Evolutionary conservation across 2,329 filamentous ascomycete genomes (phyloP).

Genomic region (Botrytis fabae): DNA sequence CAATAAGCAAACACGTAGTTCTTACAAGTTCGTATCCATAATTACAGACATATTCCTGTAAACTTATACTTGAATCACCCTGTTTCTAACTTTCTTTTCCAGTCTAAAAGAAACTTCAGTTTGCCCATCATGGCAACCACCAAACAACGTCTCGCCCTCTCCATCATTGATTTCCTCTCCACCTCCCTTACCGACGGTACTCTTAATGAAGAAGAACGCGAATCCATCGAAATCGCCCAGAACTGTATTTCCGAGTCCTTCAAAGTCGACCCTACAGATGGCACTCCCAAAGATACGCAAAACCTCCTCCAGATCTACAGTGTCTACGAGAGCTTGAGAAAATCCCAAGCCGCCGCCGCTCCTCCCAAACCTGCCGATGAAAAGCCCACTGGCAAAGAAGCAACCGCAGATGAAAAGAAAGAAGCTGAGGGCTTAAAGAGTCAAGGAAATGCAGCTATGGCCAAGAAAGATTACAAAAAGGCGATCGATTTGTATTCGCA

Average conservation of each 20-base stretch:
- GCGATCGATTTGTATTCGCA: slow-evolving; percentile 88
- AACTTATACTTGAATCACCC: neutral
- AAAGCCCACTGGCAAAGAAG: slow-evolving; percentile 42
- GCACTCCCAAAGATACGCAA: slow-evolving; percentile 79
- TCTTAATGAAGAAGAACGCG: slow-evolving; percentile 81
- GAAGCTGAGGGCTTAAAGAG: slow-evolving; percentile 88
- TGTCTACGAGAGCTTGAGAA: slow-evolving; percentile 92
- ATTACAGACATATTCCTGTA: neutral
- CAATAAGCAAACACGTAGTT: neutral
- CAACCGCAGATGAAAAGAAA: slow-evolving; percentile 60
- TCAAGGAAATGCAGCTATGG: slow-evolving; percentile 92
- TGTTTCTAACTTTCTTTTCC: neutral
- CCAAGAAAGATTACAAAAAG: slow-evolving; percentile 79
- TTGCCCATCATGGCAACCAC: slow-evolving; percentile 39
- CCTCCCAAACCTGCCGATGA: slow-evolving; percentile 48
- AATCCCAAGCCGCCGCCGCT: slow-evolving; percentile 40
- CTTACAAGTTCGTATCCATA: neutral
- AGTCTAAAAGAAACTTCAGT: neutral
- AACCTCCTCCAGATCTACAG: slow-evolving; percentile 88
- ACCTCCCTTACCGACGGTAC: slow-evolving; percentile 86
- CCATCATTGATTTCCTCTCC: slow-evolving; percentile 93
- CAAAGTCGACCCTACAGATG: slow-evolving; percentile 84
- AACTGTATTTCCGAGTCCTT: slow-evolving; percentile 95
- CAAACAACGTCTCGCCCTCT: slow-evolving; percentile 85
- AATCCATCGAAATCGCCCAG: slow-evolving; percentile 90